Evolutionary conservation across 495 filamentous ascomycete species (phyloP), one percentile per base, ranked within the genome.

Genomic region (Xylaria nigripes): DNA sequence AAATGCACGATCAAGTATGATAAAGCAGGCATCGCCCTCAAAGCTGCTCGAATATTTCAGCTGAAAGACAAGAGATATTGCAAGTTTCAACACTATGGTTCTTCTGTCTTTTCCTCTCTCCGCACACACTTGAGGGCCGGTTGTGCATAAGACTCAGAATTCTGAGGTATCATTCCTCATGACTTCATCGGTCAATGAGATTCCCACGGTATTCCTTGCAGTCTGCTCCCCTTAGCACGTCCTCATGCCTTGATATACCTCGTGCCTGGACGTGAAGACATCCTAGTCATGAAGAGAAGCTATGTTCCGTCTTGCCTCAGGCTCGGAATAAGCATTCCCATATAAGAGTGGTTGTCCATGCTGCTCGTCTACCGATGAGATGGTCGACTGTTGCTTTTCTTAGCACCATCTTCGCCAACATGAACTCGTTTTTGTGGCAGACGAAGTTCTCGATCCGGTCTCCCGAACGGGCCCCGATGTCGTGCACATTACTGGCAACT

Each of bases 1-100:
- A 54, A 38, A 27, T 46, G 51, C 51, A 54, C 13, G 46, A 46
- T 12, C 30, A 19, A 41, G 22, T 16, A 54, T 46, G 43, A 54
- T 44, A 46, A 54, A 46, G 51, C 30, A 40, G 21, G 27, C 29
- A 45, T 38, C 19, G 15, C 18, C 9, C 30, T 27, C 50, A 16
- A 21, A 18, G 25, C 27, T 29, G 27, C 27, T 9, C 9, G 4
- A 29, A 29, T 9, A 4, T 9, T 4, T 9, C 27, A 4, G 27
- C 9, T 29, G 27, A 29, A 29, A 29, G 27, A 29, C 27, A 29
- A 9, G 27, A 4, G 27, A 4, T 4, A 9, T 9, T 29, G 27
- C 4, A 29, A 4, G 4, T 29, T 4, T 9, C 9, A 9, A 29
- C 9, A 4, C 27, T 29, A 4, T 29, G 27, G 27, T 9, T 9